Percentiles rank a stretch among this genome's conserved stretches.
Evolutionary conservation across 768 basidiomycete genomes (phyloP).

Genomic region (Boletellus emodensis): DNA sequence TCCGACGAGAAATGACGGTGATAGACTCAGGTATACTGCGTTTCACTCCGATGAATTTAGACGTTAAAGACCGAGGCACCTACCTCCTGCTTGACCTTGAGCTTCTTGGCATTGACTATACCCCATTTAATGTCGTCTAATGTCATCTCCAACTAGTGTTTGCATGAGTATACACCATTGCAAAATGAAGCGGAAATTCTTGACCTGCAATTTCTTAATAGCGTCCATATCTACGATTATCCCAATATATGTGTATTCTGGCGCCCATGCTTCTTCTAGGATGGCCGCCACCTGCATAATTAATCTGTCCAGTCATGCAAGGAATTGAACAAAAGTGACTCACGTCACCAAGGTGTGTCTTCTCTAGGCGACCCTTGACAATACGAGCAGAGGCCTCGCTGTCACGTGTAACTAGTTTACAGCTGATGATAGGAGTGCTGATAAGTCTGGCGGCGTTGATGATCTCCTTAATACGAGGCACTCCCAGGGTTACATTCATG

Average conservation of each 20-base stretch:
- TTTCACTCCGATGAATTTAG: background rate
- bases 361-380: constrained; percentile 94
- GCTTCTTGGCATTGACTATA: constrained; percentile 78
- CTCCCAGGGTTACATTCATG: constrained; percentile 99
- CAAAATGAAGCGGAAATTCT: background rate
- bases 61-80: background rate
- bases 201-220: constrained; percentile 82
- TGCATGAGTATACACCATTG: background rate
- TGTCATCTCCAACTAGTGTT: constrained; percentile 77
- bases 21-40: constrained; percentile 52
- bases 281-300: constrained; percentile 74
- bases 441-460: constrained; percentile 98
- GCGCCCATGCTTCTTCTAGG: constrained; percentile 94
- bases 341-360: constrained; percentile 92
- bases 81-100: constrained; percentile 90
- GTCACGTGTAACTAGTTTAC: constrained; percentile 78
- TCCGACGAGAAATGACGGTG: constrained; percentile 67
- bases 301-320: background rate
- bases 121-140: constrained; percentile 93
- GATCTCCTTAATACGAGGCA: constrained; percentile 99
- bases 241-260: constrained; percentile 88
- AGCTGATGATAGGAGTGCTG: constrained; percentile 97
- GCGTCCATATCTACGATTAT: constrained; percentile 88
- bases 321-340: constrained; percentile 18
- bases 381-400: constrained; percentile 96